Evolutionary conservation across 768 basidiomycete genomes (phyloP).

Genomic region (Gloeostereum incarnatum): DNA sequence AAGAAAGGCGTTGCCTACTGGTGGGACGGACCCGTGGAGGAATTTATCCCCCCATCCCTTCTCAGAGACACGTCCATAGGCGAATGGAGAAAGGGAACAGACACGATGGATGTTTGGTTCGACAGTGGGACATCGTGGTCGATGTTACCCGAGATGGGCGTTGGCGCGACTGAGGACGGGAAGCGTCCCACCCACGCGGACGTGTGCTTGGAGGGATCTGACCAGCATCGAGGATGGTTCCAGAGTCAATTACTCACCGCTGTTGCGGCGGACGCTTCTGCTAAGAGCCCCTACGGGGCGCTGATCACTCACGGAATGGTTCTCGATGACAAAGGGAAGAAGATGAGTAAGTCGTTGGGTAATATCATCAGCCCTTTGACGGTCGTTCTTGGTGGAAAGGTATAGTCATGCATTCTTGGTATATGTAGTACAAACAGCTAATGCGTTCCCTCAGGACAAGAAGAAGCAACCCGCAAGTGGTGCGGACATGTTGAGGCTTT

Average conservation of each 20-base stretch:
- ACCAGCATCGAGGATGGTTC: constrained; percentile 99
- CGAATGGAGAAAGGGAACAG: constrained; percentile 70
- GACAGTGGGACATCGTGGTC: constrained; percentile 96
- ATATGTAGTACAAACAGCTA: background rate
- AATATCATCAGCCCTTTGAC: constrained; percentile 84
- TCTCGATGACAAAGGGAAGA: constrained; percentile 79
- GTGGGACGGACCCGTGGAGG: constrained; percentile 83
- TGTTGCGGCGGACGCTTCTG: constrained; percentile 32
- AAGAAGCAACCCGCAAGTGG: constrained; percentile 77
- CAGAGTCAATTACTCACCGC: constrained; percentile 89
- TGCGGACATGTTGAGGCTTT: constrained; percentile 78
- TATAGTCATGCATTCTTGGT: constrained; percentile 15
- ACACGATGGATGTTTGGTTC: constrained; percentile 99
- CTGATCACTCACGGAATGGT: constrained; percentile 97
- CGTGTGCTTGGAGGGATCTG: constrained; percentile 89
- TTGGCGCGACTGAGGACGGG: constrained; percentile 15
- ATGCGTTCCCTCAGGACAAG: constrained; percentile 43
- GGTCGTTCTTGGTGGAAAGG: constrained; percentile 70
- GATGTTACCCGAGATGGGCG: constrained; percentile 40
- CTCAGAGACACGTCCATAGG: constrained; percentile 30
- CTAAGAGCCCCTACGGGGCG: constrained; percentile 51
- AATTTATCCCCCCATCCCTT: constrained; percentile 66
- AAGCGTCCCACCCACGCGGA: constrained; percentile 51
- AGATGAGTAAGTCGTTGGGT: constrained; percentile 97
- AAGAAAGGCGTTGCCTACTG: constrained; percentile 73